Evolutionary conservation across 305 asterid species (phyloP), one percentile per base, ranked within the genome.

Genomic region (Stenogyne calaminthoides): DNA sequence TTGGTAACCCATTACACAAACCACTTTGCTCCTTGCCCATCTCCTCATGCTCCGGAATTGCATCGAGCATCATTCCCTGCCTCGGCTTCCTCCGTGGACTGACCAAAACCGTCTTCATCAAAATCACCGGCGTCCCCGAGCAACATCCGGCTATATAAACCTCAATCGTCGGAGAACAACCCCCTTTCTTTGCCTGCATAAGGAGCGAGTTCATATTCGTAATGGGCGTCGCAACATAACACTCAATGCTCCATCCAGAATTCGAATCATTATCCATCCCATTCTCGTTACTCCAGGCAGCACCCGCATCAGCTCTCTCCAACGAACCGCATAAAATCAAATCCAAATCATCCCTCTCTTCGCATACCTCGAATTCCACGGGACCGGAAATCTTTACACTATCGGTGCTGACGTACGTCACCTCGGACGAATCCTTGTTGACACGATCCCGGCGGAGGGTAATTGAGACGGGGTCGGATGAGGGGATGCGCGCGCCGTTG

Each of bases 131-230:
- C 67, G 82, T 67, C 16, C 97, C 92, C 5, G 97, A 90, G 71
- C 95, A 92, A 72, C 98, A 84, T 4, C 98, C 98, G 0, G 96
- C 98, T 64, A 92, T 76, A 67, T 92, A 90, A 49, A 92, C 98
- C 84, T 92, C 98, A 46, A 90, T 77, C 9, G 90, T 76, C 3
- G 96, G 94, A 4, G 88, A 87, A 49, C 80, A 80, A 58, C 76
- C 75, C 67, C 91, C 91, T 36, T 78, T 72, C 80, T 57, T 82
- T 9, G 84, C 82, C 77, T 87, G 89, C 37, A 84, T 68, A 67
- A 88, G 85, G 4, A 78, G 72, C 36, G 91, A 83, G 69, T 85
- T 83, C 37, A 80, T 88, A 47, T 80, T 84, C 1, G 80, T 71
- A 44, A 89, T 71, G 2, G 87, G 79, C 11, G 83, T 77, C 12